These are phyloP conservation scores for Eruca vesicaria DNA, from an alignment of 441 rosid species.

Conservation along the genomic window DNA sequence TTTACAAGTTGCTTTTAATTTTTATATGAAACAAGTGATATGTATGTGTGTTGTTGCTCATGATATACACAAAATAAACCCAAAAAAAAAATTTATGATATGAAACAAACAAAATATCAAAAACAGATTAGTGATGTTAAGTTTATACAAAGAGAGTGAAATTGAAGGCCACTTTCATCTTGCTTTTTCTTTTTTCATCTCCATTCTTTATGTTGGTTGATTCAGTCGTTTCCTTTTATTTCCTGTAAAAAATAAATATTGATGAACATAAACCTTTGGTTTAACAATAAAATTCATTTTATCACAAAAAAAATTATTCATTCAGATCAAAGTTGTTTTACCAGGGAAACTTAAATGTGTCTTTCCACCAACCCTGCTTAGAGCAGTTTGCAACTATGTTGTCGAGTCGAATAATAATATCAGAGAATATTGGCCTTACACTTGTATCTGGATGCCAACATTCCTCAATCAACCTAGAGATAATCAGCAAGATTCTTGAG, in stretches of 20 bases:
- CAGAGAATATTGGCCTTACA: constrained; percentile 65
- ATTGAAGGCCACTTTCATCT: background rate
- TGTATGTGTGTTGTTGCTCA: constrained; percentile 6
- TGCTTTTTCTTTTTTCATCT: background rate
- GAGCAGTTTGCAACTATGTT: constrained; percentile 62
- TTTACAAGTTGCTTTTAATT: background rate
- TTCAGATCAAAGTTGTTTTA: constrained; percentile 22
- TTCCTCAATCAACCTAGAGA: constrained; percentile 75
- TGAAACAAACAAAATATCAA: constrained; percentile 13
- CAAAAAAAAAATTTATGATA: constrained; percentile 15
- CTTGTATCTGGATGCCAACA: constrained; percentile 70
- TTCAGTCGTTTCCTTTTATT: constrained; percentile 26
- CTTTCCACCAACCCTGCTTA: constrained; percentile 89
- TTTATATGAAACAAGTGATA: constrained; percentile 4
- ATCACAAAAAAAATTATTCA: too few species aligned
- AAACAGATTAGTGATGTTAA: background rate
- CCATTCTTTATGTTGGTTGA: background rate
- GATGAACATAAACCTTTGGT: background rate
- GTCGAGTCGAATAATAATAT: constrained; percentile 73
- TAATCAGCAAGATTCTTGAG: background rate
- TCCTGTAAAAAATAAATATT: constrained; percentile 34
- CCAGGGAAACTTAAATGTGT: constrained; percentile 80
- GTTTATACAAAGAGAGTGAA: constrained; percentile 5
- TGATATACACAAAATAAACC: constrained; percentile 3
- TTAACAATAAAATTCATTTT: background rate